Evolutionary conservation across 345 rosid genomes (phyloP).

Genomic region (Draba incana): DNA sequence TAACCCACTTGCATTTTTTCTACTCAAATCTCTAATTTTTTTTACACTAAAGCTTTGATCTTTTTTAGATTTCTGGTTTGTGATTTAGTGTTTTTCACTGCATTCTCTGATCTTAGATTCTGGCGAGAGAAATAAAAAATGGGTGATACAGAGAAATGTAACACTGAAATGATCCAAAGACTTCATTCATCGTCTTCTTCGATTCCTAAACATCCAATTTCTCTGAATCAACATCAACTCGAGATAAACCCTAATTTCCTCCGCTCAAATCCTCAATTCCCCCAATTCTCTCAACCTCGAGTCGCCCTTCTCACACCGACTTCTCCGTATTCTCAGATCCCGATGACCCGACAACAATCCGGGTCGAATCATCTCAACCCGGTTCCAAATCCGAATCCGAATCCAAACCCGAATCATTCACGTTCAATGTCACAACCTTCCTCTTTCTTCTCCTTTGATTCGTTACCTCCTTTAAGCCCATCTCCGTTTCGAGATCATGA

Average conservation of each 20-base stretch:
- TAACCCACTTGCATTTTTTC: slow-evolving; percentile 26
- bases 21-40: no score
- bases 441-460: slow-evolving; percentile 76
- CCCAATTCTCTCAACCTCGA: slow-evolving; percentile 61
- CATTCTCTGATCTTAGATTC: no score
- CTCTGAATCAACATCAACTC: slow-evolving; percentile 58
- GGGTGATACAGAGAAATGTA: slow-evolving; percentile 73
- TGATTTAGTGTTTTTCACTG: no score
- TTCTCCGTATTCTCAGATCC: slow-evolving; percentile 90
- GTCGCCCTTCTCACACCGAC: slow-evolving; percentile 85
- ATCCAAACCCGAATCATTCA: slow-evolving; percentile 62
- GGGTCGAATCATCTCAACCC: slow-evolving; percentile 19
- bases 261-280: slow-evolving; percentile 23
- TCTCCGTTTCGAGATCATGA: slow-evolving; percentile 68
- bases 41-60: slow-evolving; percentile 9
- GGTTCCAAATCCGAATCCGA: slow-evolving; percentile 37
- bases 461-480: slow-evolving; percentile 80
- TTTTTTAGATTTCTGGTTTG: not conserved
- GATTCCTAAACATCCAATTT: slow-evolving; percentile 50
- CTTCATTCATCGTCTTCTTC: slow-evolving; percentile 63
- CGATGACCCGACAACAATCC: slow-evolving; percentile 40
- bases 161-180: slow-evolving; percentile 71
- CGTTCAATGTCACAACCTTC: slow-evolving; percentile 87
- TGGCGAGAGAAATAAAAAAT: no score
- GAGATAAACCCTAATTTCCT: slow-evolving; percentile 59